phyloP scores from a whole-genome alignment of 179 eudicot genomes.

The Nepenthes alata region DNA sequence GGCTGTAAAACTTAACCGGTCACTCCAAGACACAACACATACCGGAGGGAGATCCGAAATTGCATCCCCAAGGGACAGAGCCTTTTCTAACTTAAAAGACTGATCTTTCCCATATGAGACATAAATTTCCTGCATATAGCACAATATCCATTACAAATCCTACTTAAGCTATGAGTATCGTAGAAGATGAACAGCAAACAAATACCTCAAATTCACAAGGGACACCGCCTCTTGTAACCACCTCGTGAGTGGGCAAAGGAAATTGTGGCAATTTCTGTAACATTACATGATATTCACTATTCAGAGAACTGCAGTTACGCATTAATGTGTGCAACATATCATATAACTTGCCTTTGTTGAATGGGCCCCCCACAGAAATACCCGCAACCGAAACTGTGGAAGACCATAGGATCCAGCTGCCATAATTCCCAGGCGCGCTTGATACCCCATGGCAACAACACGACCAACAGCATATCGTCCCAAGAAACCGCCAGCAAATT shows the following conservation, averaged over 20 bases:
- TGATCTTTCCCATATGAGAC: conserved; percentile 16
- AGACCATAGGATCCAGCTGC: conserved; percentile 24
- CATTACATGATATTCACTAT: background rate
- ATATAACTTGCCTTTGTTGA: conserved; percentile 8
- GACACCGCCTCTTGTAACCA: conserved; percentile 12
- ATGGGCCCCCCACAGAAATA: conserved; percentile 22
- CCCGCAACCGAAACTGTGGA: conserved; percentile 18
- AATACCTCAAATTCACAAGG: conserved; percentile 21
- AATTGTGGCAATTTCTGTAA: conserved; percentile 20
- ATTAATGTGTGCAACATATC: background rate
- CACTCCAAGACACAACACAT: background rate
- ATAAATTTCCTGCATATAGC: conserved; percentile 14
- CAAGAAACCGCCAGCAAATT: conserved; percentile 13
- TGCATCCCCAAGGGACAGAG: conserved; percentile 13
- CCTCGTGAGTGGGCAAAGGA: conserved; percentile 23
- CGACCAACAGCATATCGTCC: conserved; percentile 23
- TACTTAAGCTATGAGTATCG: background rate
- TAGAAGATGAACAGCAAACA: background rate
- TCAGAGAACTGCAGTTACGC: background rate
- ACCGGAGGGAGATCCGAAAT: conserved; percentile 21
- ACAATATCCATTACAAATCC: background rate
- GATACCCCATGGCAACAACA: conserved; percentile 17
- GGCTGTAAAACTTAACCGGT: no score
- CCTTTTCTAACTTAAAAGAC: conserved; percentile 8
- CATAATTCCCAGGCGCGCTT: conserved; percentile 19